Conservation (phyloP, 805 yeast genomes). For the Candida loeiensis region DNA sequence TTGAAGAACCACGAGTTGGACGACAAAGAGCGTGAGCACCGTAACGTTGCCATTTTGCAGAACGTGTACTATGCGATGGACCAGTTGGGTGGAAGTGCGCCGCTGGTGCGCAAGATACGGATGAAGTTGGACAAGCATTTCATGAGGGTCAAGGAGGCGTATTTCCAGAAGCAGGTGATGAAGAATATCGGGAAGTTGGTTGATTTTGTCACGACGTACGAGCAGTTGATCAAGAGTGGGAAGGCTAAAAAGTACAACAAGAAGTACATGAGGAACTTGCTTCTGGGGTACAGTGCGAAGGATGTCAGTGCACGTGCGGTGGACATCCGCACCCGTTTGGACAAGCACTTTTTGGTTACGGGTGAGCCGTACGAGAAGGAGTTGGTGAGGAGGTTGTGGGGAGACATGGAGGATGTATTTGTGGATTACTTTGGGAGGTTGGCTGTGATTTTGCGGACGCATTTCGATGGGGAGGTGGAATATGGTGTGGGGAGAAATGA, state of each 20-base stretch:
- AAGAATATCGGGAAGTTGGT: slow-evolving; percentile 65
- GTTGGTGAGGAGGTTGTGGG: slow-evolving; percentile 64
- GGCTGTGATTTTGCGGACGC: slow-evolving; percentile 47
- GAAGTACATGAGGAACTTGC: slow-evolving; percentile 54
- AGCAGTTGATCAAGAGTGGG: slow-evolving; percentile 48
- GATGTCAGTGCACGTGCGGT: slow-evolving; percentile 56
- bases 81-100: slow-evolving; percentile 26
- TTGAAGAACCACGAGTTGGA: slow-evolving; percentile 42
- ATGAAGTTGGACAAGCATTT: slow-evolving; percentile 25
- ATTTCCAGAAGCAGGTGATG: slow-evolving; percentile 31
- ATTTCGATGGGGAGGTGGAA: slow-evolving; percentile 53
- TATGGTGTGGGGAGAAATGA: slow-evolving; percentile 52
- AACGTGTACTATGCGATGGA: slow-evolving; percentile 36
- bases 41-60: slow-evolving; percentile 40
- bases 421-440: slow-evolving; percentile 53
- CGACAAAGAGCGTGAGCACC: slow-evolving; percentile 39
- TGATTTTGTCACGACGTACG: slow-evolving; percentile 62
- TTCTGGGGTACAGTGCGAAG: slow-evolving; percentile 52
- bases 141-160: slow-evolving; percentile 25
- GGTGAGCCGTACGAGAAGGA: slow-evolving; percentile 46
- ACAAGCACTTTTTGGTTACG: slow-evolving; percentile 47
- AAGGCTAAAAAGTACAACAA: slow-evolving; percentile 63
- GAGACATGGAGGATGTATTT: slow-evolving; percentile 62
- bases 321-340: slow-evolving; percentile 53
- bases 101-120: slow-evolving; percentile 20